These are phyloP conservation scores for Ormosia emarginata DNA, from an alignment of 306 rosid genomes.

Conservation along the genomic window DNA sequence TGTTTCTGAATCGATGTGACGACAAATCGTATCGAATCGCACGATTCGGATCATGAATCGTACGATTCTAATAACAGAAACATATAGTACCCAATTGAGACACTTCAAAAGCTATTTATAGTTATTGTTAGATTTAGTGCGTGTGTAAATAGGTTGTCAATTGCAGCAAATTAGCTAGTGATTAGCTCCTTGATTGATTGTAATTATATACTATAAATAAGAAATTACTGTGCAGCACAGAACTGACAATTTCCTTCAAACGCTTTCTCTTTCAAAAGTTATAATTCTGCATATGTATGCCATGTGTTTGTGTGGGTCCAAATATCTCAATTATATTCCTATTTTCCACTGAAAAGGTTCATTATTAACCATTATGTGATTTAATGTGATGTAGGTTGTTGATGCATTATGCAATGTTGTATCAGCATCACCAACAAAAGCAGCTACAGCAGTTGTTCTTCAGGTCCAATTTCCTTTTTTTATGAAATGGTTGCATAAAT, in stretches of 20 bases:
- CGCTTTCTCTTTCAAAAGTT: neutral
- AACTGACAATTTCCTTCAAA: neutral
- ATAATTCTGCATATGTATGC: neutral
- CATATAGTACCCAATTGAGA: neutral
- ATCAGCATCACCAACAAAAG: conserved; percentile 84
- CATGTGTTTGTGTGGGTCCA: neutral
- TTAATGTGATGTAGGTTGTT: conserved; percentile 60
- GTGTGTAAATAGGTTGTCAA: neutral
- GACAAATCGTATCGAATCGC: neutral
- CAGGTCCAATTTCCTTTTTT: conserved; percentile 59
- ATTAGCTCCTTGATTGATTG: neutral
- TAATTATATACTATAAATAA: neutral
- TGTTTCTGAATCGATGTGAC: too few relatives aligned
- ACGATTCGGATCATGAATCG: neutral
- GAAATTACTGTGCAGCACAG: neutral
- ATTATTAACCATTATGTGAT: conserved; percentile 6
- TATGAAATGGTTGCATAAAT: conserved; percentile 17
- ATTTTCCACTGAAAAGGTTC: conserved; percentile 1
- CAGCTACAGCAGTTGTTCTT: conserved; percentile 91
- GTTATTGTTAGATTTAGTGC: neutral
- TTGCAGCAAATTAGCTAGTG: neutral
- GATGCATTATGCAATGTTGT: conserved; percentile 98
- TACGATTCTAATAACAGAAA: neutral
- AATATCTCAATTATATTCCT: neutral
- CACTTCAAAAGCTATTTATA: neutral